A percentile compares a stretch with the other conserved stretches of the same genome.
Conservation (phyloP, 1,284 basidiomycete species). For the Trichosporon asahii region DNA sequence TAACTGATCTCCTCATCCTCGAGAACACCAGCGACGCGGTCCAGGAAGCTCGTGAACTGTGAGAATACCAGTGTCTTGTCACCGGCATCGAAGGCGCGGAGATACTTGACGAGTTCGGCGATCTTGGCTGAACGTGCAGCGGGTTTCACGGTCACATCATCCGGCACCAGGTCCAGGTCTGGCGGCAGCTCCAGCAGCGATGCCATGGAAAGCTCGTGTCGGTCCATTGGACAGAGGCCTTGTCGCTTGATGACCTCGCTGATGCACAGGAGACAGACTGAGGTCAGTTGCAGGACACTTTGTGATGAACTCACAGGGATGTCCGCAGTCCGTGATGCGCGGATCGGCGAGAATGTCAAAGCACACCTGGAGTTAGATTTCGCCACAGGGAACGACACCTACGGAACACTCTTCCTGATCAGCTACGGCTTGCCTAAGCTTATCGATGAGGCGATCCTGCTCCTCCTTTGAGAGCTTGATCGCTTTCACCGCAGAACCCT, state of each 20-base stretch:
- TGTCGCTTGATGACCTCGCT: constrained; percentile 62
- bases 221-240: constrained; percentile 79
- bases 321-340: constrained; percentile 73
- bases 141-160: constrained; percentile 22
- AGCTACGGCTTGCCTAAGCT: constrained; percentile 67
- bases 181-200: constrained; percentile 68
- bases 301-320: constrained; percentile 56
- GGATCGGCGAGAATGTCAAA: constrained; percentile 65
- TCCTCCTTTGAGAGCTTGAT: constrained; percentile 36
- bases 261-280: constrained; percentile 61
- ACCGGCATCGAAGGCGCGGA: constrained; percentile 63
- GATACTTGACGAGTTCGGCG: constrained; percentile 68
- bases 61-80: constrained; percentile 82
- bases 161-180: constrained; percentile 38
- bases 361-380: constrained; percentile 59
- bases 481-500: constrained; percentile 53
- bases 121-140: constrained; percentile 70
- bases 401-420: constrained; percentile 73
- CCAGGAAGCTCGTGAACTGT: constrained; percentile 78
- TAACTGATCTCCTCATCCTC: constrained; percentile 67
- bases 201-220: constrained; percentile 60
- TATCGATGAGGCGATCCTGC: constrained; percentile 58
- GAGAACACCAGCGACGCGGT: constrained; percentile 69
- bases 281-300: background rate
- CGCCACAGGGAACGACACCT: background rate